Base-by-base conservation (phyloP, 1,284 basidiomycete species). In the Irpex rosettiformis region DNA sequence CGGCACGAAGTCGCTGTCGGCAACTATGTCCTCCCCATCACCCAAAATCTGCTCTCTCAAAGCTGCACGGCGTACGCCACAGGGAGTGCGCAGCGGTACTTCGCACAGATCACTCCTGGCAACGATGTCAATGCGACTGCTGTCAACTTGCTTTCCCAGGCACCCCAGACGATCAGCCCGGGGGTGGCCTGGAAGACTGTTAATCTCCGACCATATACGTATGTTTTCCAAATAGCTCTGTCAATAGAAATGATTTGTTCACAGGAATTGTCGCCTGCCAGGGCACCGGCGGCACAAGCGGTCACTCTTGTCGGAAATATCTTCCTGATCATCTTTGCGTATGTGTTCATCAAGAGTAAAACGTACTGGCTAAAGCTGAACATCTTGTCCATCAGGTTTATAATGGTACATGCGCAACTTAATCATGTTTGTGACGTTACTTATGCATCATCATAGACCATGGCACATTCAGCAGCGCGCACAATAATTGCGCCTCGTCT, bases 301-400 rank as follows among this genome's bases (percentile, higher is more conserved):
- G 77, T 80, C 47, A 79, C 79, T 1, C 75, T 82, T 16, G 79
- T 82, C 49, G 81, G 77, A 10, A 70, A 77, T 53, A 76, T 83
- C 56, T 83, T 81, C 71, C 69, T 81, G 61, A 70, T 75, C 64
- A 82, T 84, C 45, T 68, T 76, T 21, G 62, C 75, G 61, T 77
- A 69, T 60, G 70, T 67, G 13, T 28, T 27, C 48, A 10, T 28
- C 2, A 3, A 4, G 2, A 11, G n/a, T 21, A 28, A 24, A 25
- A 24, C n/a, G n/a, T n/a, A n/a, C 33, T 22, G 53, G 7, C 22
- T 47, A 25, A 6, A 52, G n/a, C 28, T 52, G 55, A 22, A 37
- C 33, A 43, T 48, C n/a, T 13, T 43, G 10, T 24, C 24, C 16
- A 22, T 2, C 51, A 53, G 51, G 28, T 61, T 59, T 8, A 54